These are phyloP conservation scores for Lonicera japonica DNA, from an alignment of 129 eudicot species.

Conservation along the genomic window DNA sequence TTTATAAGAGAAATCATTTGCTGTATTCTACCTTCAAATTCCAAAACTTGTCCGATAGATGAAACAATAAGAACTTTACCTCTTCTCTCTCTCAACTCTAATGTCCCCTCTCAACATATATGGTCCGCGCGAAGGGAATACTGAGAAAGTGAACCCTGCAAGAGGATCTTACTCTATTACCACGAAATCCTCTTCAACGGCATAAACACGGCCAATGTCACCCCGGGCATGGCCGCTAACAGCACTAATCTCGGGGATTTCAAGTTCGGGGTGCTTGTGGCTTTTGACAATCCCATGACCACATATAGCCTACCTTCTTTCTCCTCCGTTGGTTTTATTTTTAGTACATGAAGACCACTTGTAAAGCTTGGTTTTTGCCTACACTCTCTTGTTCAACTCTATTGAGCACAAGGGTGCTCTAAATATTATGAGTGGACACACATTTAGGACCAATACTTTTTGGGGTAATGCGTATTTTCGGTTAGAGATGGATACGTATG, in stretches of 20 bases:
- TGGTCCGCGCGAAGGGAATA: conserved; percentile 6
- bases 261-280: conserved; percentile 39
- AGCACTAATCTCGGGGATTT: conserved; percentile 25
- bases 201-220: conserved; percentile 40
- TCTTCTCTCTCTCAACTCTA: conserved; percentile 15
- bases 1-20: no score
- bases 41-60: no score
- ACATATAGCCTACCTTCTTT: conserved; percentile 28
- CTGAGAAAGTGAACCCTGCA: conserved; percentile 43
- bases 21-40: no score
- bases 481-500: conserved; percentile 55
- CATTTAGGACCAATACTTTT: conserved; percentile 26
- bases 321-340: conserved; percentile 52
- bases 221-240: conserved; percentile 31
- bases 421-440: conserved; percentile 60
- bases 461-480: conserved; percentile 44
- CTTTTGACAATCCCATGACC: conserved; percentile 61
- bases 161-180: conserved; percentile 42
- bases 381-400: conserved; percentile 47
- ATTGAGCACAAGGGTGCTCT: conserved; percentile 49
- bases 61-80: not conserved
- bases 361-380: conserved; percentile 69
- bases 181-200: conserved; percentile 54
- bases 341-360: conserved; percentile 41
- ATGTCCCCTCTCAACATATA: not conserved